Percentiles rank a stretch among this genome's conserved stretches.
phyloP scores from a whole-genome alignment of 306 rosid species.

The Cucurbita moschata region DNA sequence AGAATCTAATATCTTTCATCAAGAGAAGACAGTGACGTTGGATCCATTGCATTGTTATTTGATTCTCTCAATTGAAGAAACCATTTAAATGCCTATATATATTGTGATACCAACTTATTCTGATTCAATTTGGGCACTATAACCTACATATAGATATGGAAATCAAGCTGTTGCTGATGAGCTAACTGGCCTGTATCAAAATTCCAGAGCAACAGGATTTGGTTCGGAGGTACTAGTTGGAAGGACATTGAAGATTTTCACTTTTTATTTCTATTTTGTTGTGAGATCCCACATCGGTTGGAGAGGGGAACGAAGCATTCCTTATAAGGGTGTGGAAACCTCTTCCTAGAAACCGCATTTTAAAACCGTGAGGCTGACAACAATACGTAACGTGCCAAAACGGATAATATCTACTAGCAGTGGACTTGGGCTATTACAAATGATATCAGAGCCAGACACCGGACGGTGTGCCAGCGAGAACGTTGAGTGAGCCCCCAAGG shows the following conservation, averaged over 20 bases:
- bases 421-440: no score
- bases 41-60: background rate
- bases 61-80: background rate
- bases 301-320: no score
- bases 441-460: no score
- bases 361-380: no score
- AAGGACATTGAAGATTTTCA: background rate
- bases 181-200: constrained; percentile 56
- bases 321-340: no score
- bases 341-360: no score
- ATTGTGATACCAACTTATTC: background rate
- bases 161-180: constrained; percentile 60
- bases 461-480: no score
- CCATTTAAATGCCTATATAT: background rate
- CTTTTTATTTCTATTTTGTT: background rate
- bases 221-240: constrained; percentile 66
- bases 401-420: no score
- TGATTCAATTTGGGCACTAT: background rate
- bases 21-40: background rate
- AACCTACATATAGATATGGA: constrained; percentile 53
- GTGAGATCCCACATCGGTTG: no score
- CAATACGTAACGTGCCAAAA: no score
- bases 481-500: no score
- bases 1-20: background rate
- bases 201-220: constrained; percentile 77